phyloP scores from a whole-genome alignment of 257 asterid species.

The Verbena officinalis region DNA sequence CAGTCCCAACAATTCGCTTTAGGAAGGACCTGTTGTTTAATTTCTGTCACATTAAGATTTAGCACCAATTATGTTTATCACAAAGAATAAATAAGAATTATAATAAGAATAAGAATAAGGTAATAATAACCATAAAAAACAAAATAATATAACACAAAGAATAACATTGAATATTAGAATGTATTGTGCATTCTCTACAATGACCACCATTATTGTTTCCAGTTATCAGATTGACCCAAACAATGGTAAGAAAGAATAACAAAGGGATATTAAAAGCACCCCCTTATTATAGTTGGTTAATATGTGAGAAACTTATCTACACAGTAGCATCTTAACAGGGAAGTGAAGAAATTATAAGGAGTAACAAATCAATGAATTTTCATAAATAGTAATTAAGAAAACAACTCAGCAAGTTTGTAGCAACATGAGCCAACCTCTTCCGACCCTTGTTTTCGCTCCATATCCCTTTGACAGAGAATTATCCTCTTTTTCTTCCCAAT shows the following conservation, averaged over 20 bases:
- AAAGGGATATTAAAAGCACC: too few relatives aligned
- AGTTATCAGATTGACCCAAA: slow-evolving; percentile 10
- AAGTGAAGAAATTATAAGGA: not conserved
- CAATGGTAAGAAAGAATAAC: not conserved
- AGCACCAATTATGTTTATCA: slow-evolving; percentile 28
- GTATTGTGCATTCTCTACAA: slow-evolving; percentile 6
- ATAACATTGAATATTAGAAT: slow-evolving; percentile 17
- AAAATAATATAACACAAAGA: too few relatives aligned
- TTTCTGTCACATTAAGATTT: slow-evolving; percentile 59
- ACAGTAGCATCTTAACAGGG: not conserved
- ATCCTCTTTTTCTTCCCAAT: slow-evolving; percentile 91
- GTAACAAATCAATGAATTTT: slow-evolving; percentile 6
- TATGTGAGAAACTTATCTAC: too few relatives aligned
- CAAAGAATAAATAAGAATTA: too few relatives aligned
- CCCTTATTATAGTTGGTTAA: too few relatives aligned
- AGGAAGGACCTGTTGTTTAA: slow-evolving; percentile 73
- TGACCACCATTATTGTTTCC: too few relatives aligned
- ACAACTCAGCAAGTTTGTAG: slow-evolving; percentile 13
- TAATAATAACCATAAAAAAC: too few relatives aligned
- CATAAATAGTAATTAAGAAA: slow-evolving; percentile 2
- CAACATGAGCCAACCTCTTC: slow-evolving; percentile 69
- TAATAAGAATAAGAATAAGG: too few relatives aligned
- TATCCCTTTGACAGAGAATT: slow-evolving; percentile 81
- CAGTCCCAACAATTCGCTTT: slow-evolving; percentile 89
- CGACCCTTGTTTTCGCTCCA: slow-evolving; percentile 85